Percentiles rank a stretch among this genome's conserved stretches.
These are phyloP conservation scores for Verticillium zaregamsianum DNA, from an alignment of 2,329 filamentous ascomycete genomes.

Conservation along the genomic window DNA sequence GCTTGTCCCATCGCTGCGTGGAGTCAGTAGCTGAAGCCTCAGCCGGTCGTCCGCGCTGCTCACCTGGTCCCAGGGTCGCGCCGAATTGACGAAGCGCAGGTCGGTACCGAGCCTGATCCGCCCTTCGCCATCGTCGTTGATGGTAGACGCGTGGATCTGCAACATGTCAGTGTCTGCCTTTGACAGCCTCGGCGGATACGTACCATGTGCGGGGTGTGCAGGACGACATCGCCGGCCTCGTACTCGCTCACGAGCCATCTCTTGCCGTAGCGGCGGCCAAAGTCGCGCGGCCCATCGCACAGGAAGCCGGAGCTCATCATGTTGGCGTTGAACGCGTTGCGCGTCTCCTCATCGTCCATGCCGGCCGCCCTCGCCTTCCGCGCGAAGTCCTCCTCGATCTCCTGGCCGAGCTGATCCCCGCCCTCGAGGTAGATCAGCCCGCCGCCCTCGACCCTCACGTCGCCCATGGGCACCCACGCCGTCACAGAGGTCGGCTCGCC, in stretches of 20 bases:
- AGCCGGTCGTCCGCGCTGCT: background rate
- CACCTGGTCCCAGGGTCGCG: constrained; percentile 3
- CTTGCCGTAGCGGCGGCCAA: constrained; percentile 20
- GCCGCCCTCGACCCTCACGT: constrained; percentile 49
- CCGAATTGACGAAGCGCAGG: constrained; percentile 48
- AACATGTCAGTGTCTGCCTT: background rate
- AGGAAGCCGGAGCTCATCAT: constrained; percentile 55
- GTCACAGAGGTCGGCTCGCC: constrained; percentile 52
- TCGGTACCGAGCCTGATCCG: constrained; percentile 53
- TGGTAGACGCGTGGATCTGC: constrained; percentile 53
- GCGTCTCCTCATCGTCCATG: constrained; percentile 46
- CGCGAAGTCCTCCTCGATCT: constrained; percentile 47
- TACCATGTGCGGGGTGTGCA: constrained; percentile 32
- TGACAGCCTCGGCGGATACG: background rate
- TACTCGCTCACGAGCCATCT: constrained; percentile 32
- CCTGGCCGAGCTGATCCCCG: constrained; percentile 19
- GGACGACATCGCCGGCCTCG: constrained; percentile 34
- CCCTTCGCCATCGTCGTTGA: constrained; percentile 47
- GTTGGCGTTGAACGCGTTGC: constrained; percentile 51
- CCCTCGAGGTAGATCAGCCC: constrained; percentile 57
- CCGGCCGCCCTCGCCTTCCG: constrained; percentile 42
- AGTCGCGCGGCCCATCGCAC: constrained; percentile 39
- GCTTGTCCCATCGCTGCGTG: constrained; percentile 1
- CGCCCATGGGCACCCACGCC: constrained; percentile 54
- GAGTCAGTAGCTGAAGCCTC: background rate